These are phyloP conservation scores for Plasmopara muralis DNA, from an alignment of 352 stramenopile genomes.

Conservation along the genomic window DNA sequence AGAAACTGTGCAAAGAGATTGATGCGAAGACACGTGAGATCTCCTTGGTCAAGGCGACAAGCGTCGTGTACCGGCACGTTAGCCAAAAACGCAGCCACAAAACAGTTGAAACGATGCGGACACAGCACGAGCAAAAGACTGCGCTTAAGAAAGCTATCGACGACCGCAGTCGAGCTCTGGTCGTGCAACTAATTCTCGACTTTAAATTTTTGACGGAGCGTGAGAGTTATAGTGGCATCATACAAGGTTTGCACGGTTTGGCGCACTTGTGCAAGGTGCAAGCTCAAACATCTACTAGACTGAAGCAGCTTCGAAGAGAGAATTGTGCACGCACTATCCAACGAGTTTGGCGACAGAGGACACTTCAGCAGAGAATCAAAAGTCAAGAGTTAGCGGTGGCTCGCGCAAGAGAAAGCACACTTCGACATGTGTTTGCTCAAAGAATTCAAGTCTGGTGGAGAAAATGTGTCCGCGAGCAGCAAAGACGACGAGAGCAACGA, in stretches of 20 bases:
- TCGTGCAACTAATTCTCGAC: constrained; percentile 32
- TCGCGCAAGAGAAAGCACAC: constrained; percentile 8
- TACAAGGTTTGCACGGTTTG: constrained; percentile 8
- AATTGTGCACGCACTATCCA: constrained; percentile 21
- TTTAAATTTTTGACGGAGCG: constrained; percentile 28
- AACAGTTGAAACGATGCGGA: constrained; percentile 9
- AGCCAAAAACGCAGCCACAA: constrained; percentile 16
- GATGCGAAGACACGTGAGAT: constrained; percentile 19
- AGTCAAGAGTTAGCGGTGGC: constrained; percentile 8
- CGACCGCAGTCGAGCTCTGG: constrained; percentile 16
- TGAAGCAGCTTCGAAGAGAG: constrained; percentile 16
- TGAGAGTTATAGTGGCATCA: constrained; percentile 10
- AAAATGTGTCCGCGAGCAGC: constrained; percentile 1
- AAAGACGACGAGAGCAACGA: constrained; percentile 11
- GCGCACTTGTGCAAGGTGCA: constrained; percentile 7
- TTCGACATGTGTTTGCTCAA: constrained; percentile 10
- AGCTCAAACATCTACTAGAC: constrained; percentile 1
- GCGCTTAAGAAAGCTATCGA: constrained; percentile 17
- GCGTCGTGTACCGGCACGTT: constrained; percentile 19
- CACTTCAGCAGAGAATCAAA: constrained; percentile 1
- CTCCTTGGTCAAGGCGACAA: constrained; percentile 21
- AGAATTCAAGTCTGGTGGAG: constrained; percentile 20
- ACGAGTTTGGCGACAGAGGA: constrained; percentile 16
- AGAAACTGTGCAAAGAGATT: constrained; percentile 11
- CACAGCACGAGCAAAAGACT: constrained; percentile 17